Evolutionary conservation across 371 early-diverging fungal genomes (phyloP).

Genomic region (Coemansia sp.): DNA sequence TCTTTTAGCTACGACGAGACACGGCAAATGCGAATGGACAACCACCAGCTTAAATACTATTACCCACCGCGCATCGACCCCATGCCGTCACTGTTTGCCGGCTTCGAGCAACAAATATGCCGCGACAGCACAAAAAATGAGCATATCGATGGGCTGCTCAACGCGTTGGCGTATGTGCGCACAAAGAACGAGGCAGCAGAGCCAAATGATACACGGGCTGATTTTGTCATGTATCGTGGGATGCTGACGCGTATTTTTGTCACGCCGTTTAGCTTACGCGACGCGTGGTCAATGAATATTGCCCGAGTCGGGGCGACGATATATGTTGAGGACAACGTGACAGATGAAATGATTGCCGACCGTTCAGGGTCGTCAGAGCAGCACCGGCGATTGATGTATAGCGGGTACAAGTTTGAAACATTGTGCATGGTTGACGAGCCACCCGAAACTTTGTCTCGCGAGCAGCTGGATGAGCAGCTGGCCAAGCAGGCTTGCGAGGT

Average conservation of each 20-base stretch:
- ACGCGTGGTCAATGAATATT: slow-evolving; percentile 78
- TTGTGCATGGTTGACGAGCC: slow-evolving; percentile 60
- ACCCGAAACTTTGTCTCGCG: slow-evolving; percentile 44
- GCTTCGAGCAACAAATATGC: slow-evolving; percentile 56
- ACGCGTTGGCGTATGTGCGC: slow-evolving; percentile 54
- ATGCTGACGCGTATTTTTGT: slow-evolving; percentile 82
- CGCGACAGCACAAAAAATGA: slow-evolving; percentile 65
- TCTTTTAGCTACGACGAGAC: slow-evolving; percentile 73
- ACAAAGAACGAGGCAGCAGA: no score
- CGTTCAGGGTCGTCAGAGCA: slow-evolving; percentile 54
- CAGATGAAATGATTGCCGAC: slow-evolving; percentile 53
- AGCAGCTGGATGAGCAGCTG: slow-evolving; percentile 23
- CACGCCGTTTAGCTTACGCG: slow-evolving; percentile 72
- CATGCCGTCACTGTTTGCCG: slow-evolving; percentile 56
- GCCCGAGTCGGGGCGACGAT: slow-evolving; percentile 62
- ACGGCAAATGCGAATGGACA: slow-evolving; percentile 63
- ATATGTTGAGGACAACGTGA: slow-evolving; percentile 70
- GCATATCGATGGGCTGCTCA: slow-evolving; percentile 78
- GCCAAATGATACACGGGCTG: slow-evolving; percentile 7
- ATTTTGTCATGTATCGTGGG: slow-evolving; percentile 72
- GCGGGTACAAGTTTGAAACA: slow-evolving; percentile 77
- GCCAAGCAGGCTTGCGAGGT: slow-evolving; percentile 8
- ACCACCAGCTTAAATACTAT: slow-evolving; percentile 74
- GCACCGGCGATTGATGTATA: slow-evolving; percentile 69
- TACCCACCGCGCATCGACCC: slow-evolving; percentile 58